Percentiles rank a stretch among this genome's conserved stretches.
Evolutionary conservation across 306 rosid genomes (phyloP).

Genomic region (Castanea sativa): DNA sequence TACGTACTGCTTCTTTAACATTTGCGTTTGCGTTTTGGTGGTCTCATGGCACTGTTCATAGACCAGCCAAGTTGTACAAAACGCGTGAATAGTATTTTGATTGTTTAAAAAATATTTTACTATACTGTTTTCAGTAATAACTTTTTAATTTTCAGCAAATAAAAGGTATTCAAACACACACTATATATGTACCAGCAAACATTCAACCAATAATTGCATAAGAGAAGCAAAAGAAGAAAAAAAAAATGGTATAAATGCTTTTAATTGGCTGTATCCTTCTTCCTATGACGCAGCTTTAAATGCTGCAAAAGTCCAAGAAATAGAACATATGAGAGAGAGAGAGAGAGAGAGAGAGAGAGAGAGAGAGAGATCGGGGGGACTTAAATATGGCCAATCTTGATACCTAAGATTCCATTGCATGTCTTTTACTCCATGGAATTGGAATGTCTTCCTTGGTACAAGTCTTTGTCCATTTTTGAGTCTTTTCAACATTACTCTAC

Average conservation of each 20-base stretch:
- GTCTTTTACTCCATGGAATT: constrained; percentile 65
- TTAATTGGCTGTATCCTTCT: constrained; percentile 30
- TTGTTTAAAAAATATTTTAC: too few species aligned
- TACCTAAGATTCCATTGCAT: constrained; percentile 39
- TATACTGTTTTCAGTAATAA: too few species aligned
- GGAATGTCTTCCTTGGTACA: constrained; percentile 31
- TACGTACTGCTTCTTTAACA: too few species aligned
- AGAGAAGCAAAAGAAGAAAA: background rate
- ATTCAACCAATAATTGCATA: too few species aligned
- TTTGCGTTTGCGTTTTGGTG: too few species aligned
- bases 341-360: too few species aligned
- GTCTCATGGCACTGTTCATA: too few species aligned
- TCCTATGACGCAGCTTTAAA: constrained; percentile 10
- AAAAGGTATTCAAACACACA: too few species aligned
- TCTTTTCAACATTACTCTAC: constrained; percentile 25
- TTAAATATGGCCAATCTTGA: constrained; percentile 53
- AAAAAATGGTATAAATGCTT: background rate
- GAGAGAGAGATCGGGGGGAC: constrained; percentile 21
- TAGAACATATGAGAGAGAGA: constrained; percentile 29
- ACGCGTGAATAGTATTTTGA: too few species aligned
- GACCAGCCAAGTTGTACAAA: too few species aligned
- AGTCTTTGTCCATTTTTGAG: constrained; percentile 17
- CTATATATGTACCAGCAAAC: too few species aligned
- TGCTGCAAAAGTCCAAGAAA: constrained; percentile 51
- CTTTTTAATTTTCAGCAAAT: too few species aligned